A percentile compares a stretch with the other conserved stretches of the same genome.
Conservation (phyloP, 208 protist genomes). For the Novymonas esmeraldas region DNA sequence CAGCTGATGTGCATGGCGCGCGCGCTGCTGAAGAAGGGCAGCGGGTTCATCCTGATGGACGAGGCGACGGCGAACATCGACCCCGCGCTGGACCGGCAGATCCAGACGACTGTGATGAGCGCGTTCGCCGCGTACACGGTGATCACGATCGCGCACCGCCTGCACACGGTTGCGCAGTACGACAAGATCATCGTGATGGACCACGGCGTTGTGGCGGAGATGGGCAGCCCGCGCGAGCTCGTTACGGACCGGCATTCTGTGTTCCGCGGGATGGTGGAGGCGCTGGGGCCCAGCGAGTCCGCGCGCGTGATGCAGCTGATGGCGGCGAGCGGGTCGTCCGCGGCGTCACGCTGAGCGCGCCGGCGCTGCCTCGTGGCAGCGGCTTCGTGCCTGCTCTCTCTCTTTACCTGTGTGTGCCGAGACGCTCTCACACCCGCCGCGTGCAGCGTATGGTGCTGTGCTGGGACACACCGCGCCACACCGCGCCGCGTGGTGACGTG, state of each 20-base stretch:
- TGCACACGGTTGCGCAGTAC: conserved; percentile 79
- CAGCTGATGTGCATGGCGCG: conserved; percentile 80
- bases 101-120: conserved; percentile 59
- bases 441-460: no score
- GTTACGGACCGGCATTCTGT: conserved; percentile 24
- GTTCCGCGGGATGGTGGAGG: conserved; percentile 49
- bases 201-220: conserved; percentile 57
- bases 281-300: conserved; percentile 22
- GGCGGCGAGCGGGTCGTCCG: no score
- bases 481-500: no score
- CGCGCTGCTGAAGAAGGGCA: conserved; percentile 59
- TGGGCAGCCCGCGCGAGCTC: conserved; percentile 60
- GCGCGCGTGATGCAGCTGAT: not conserved
- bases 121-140: conserved; percentile 75
- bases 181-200: conserved; percentile 84
- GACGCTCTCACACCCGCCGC: no score
- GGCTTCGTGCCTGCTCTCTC: no score
- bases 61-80: conserved; percentile 87
- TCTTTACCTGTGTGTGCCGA: no score
- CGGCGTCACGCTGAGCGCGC: no score
- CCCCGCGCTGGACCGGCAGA: conserved; percentile 53
- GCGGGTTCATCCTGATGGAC: conserved; percentile 82
- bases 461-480: no score
- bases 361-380: no score
- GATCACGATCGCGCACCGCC: conserved; percentile 81